Evolutionary conservation across 31 red algal species (phyloP), one percentile per base, ranked within the genome.

Genomic region (Bonnemaisonia californica): DNA sequence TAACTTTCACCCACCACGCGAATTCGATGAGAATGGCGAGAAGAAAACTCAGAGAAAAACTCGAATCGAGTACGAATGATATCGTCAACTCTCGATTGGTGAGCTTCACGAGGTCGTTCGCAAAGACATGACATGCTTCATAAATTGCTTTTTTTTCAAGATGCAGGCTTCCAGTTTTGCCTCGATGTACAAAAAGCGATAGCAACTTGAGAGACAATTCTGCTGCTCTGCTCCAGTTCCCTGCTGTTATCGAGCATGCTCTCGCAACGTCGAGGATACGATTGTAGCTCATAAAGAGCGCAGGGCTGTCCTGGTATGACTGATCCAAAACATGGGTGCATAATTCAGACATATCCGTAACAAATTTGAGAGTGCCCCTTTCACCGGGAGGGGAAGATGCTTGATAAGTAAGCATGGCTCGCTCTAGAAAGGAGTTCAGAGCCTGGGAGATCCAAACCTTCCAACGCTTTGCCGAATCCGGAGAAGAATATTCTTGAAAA

Each of bases 11-110:
- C 63, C 34, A 70, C 64, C 79, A 69, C 7, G 45, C 9, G 27
- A 62, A 84, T 30, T 84, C 69, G 34, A 74, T 55, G 31, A 84
- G 19, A 18, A 76, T 45, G 18, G 69, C 55, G 3, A 84, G 22
- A 29, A 84, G 19, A 54, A 84, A 76, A 42, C 64, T 59, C 33
- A 19, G 21, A 3, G 26, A 13, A 19, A 54, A 29, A 34, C 41
- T 41, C 21, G 41, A 16, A 2, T 24, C 41, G 3, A 51, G 29
- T 30, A 55, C 9, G 3, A 24, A 28, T 37, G 66, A 48, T 33
- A 59, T 51, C 26, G 45, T 11, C 1, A 54, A 55, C 2, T 56
- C 79, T 31, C 23, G 23, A 7, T 56, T 31, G 55, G 58, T 41
- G 16, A 66, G 33, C 37, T 70, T 69, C 45, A 35, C 79, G 27